Conservation (phyloP, 2,329 filamentous ascomycete genomes). For the Xylariaceae sp. region DNA sequence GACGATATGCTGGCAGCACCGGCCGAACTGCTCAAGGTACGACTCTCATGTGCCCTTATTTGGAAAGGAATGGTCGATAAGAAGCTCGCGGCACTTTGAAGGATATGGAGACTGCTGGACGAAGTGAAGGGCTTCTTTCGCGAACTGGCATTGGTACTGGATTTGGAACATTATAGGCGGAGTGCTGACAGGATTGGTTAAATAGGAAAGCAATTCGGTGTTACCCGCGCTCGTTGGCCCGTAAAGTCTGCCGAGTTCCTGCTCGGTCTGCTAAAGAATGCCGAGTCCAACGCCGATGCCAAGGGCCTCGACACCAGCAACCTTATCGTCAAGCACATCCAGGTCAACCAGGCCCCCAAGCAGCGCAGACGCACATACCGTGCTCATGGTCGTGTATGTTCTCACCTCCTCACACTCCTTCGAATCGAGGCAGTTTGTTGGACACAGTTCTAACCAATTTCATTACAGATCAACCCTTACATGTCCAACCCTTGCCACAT, state of each 20-base stretch:
- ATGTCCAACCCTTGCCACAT: slow-evolving; percentile 99
- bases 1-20: slow-evolving; percentile 94
- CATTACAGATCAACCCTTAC: slow-evolving; percentile 94
- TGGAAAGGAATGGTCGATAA: background rate
- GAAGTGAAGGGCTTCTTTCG: slow-evolving; percentile 1
- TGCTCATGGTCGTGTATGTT: slow-evolving; percentile 98
- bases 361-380: slow-evolving; percentile 99
- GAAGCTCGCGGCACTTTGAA: background rate
- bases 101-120: background rate
- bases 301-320: slow-evolving; percentile 98
- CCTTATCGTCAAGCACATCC: slow-evolving; percentile 99
- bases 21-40: slow-evolving; percentile 98
- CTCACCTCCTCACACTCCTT: slow-evolving; percentile 7
- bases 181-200: slow-evolving; percentile 31
- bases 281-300: slow-evolving; percentile 94
- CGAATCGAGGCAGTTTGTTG: background rate
- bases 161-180: background rate
- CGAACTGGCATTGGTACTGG: slow-evolving; percentile 9
- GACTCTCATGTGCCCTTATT: slow-evolving; percentile 46
- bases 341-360: slow-evolving; percentile 99
- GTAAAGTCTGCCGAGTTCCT: slow-evolving; percentile 99
- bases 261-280: slow-evolving; percentile 95
- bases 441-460: slow-evolving; percentile 12
- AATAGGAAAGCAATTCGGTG: slow-evolving; percentile 97
- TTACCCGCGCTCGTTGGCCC: slow-evolving; percentile 97